A percentile compares a stretch with the other conserved stretches of the same genome.
phyloP scores from a whole-genome alignment of 73 alveolate species.

The Paramecium sonneborni region DNA sequence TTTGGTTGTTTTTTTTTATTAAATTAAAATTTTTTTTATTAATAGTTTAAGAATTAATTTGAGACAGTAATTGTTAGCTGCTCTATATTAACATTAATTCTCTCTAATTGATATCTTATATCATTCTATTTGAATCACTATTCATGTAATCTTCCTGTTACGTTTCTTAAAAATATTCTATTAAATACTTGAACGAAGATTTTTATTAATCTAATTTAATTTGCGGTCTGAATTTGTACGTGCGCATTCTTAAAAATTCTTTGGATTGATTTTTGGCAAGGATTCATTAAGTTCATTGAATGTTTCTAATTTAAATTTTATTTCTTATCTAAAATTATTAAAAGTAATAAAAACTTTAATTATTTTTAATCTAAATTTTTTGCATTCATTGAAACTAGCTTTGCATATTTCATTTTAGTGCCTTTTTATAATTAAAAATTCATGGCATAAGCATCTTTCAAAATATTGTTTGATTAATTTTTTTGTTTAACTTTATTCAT shows the following conservation, averaged over 20 bases:
- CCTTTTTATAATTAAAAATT: neutral
- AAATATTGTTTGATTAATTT: neutral
- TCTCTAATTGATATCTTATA: neutral
- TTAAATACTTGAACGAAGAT: neutral
- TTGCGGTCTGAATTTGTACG: neutral
- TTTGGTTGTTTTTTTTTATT: neutral
- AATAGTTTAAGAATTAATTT: neutral
- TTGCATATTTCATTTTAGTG: slow-evolving; percentile 7
- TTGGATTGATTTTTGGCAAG: neutral
- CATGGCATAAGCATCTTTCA: slow-evolving; percentile 25
- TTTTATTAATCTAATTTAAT: neutral
- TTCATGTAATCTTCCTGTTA: neutral
- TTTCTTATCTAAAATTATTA: neutral
- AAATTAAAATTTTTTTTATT: neutral
- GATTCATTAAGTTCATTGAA: neutral
- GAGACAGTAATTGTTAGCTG: neutral
- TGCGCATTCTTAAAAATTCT: neutral
- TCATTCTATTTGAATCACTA: neutral
- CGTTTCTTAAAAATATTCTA: neutral
- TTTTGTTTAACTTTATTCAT: neutral
- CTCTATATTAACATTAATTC: neutral
- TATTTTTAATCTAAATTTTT: neutral
- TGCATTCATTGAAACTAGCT: neutral
- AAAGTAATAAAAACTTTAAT: neutral
- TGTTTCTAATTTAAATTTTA: neutral